Evolutionary conservation across 2,329 filamentous ascomycete species (phyloP).

Genomic region (Colletotrichum limetticola): DNA sequence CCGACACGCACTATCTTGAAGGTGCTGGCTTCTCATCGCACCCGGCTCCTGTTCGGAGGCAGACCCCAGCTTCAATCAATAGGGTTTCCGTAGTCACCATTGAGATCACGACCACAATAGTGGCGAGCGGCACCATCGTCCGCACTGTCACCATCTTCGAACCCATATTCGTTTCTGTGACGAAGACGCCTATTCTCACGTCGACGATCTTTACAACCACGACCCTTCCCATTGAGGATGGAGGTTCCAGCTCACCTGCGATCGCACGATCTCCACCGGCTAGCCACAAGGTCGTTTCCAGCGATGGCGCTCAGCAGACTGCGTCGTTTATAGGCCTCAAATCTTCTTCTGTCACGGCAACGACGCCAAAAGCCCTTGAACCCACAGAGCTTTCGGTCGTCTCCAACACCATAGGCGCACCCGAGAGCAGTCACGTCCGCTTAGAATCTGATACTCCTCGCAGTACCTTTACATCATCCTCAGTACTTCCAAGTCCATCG

Average conservation of each 20-base stretch:
- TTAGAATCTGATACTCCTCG: neutral
- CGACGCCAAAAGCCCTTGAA: neutral
- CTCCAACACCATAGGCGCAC: neutral
- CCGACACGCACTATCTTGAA: neutral
- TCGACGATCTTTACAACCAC: slow-evolving; percentile 30
- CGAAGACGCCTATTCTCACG: slow-evolving; percentile 25
- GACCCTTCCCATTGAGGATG: neutral
- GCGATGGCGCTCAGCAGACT: neutral
- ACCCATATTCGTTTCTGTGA: slow-evolving; percentile 34
- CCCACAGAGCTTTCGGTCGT: neutral
- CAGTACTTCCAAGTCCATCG: neutral
- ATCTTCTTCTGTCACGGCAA: neutral
- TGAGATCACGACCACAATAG: slow-evolving; percentile 26
- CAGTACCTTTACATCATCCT: neutral
- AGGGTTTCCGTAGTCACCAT: slow-evolving; percentile 15
- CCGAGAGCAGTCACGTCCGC: neutral
- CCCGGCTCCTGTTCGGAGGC: neutral
- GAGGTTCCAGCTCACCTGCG: neutral
- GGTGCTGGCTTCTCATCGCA: neutral
- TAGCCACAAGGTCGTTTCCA: neutral
- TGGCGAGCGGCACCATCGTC: slow-evolving; percentile 14
- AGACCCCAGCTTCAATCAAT: neutral
- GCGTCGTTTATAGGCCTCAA: too few species aligned
- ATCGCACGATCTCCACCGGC: neutral
- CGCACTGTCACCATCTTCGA: slow-evolving; percentile 19